These are phyloP conservation scores for Schizophyllum commune DNA, from an alignment of 1,284 basidiomycete species.

Conservation along the genomic window DNA sequence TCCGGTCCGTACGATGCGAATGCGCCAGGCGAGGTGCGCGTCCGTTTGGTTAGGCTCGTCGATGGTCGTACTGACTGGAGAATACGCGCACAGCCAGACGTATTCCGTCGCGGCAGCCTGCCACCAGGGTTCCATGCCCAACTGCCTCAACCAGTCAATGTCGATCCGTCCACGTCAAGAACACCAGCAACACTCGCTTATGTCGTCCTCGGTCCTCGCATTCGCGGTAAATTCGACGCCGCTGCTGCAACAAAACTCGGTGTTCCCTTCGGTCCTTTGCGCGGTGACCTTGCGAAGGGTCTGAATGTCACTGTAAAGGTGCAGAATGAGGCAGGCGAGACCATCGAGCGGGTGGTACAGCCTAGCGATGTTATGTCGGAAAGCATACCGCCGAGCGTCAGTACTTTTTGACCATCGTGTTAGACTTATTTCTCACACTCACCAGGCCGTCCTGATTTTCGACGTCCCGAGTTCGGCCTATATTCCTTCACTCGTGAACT, in stretches of 20 bases:
- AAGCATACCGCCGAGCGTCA: slow-evolving; percentile 40
- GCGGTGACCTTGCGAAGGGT: slow-evolving; percentile 41
- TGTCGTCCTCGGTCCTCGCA: slow-evolving; percentile 67
- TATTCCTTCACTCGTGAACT: slow-evolving; percentile 49
- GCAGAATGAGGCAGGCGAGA: slow-evolving; percentile 30
- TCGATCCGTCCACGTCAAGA: slow-evolving; percentile 16
- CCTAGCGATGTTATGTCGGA: slow-evolving; percentile 56
- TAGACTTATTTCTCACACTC: background rate
- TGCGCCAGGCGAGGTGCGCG: background rate
- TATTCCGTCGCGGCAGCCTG: slow-evolving; percentile 17
- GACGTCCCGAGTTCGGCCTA: slow-evolving; percentile 56
- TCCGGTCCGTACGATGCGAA: background rate
- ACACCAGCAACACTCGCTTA: slow-evolving; percentile 48
- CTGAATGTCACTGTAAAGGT: slow-evolving; percentile 48
- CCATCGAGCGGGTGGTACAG: slow-evolving; percentile 37
- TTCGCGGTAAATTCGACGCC: slow-evolving; percentile 84
- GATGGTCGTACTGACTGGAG: too few relatives aligned
- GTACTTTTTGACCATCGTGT: slow-evolving; percentile 10
- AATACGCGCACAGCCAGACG: slow-evolving; percentile 10
- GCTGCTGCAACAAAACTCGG: slow-evolving; percentile 60
- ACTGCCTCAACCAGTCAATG: slow-evolving; percentile 26
- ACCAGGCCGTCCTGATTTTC: slow-evolving; percentile 33
- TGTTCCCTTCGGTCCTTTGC: slow-evolving; percentile 40
- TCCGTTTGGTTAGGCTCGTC: too few relatives aligned
- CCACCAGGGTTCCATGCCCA: slow-evolving; percentile 30